Evolutionary conservation across 2,329 filamentous ascomycete genomes (phyloP).

Genomic region (Periglandula ipomoeae): DNA sequence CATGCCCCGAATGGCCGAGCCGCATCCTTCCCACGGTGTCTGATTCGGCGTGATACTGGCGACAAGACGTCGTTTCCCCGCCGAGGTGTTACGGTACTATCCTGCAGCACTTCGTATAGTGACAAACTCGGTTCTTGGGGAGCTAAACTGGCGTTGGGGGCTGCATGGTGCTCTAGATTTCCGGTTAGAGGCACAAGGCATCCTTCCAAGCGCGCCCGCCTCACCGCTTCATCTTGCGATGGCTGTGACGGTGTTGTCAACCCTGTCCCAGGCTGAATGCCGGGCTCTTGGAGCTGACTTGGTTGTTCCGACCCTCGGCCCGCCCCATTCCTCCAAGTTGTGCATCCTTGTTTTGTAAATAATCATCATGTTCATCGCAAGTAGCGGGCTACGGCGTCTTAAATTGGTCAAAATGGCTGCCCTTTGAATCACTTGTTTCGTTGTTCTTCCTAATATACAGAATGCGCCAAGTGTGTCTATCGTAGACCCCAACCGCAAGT

Average conservation of each 20-base stretch:
- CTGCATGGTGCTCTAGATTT: not conserved
- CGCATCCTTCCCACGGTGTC: too few relatives aligned
- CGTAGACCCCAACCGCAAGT: not conserved
- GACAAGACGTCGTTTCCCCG: not conserved
- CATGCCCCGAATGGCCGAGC: too few relatives aligned
- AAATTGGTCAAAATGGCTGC: not conserved
- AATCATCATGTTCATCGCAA: not conserved
- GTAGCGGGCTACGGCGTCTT: not conserved
- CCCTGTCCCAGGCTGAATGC: not conserved
- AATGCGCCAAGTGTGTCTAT: conserved; percentile 1
- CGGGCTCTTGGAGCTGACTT: not conserved
- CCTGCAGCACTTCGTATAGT: too few relatives aligned
- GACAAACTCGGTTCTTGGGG: too few relatives aligned
- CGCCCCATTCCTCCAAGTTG: not conserved
- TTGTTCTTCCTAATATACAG: conserved; percentile 5
- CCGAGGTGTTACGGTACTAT: not conserved
- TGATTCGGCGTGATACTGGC: too few relatives aligned
- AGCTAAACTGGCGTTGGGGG: not conserved
- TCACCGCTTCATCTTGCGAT: not conserved
- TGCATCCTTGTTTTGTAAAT: not conserved
- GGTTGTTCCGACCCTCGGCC: not conserved
- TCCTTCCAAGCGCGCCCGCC: not conserved
- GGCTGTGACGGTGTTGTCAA: not conserved
- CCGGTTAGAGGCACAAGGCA: not conserved
- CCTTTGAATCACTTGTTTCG: conserved; percentile 2